These are phyloP conservation scores for Capronia coronata DNA, from an alignment of 2,329 filamentous ascomycete genomes.

Conservation along the genomic window DNA sequence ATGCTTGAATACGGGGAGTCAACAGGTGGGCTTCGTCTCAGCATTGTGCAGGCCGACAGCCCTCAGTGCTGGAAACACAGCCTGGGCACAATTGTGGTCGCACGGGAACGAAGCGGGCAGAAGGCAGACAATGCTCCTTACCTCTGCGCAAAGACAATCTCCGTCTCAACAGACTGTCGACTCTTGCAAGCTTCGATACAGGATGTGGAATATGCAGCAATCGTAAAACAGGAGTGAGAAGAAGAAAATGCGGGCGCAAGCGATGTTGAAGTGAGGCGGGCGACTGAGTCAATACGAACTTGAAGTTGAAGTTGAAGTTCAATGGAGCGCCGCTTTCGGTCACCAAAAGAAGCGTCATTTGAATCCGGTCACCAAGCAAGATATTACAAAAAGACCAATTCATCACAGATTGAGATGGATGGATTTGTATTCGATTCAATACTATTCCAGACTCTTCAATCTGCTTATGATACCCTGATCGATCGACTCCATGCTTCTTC, in stretches of 20 bases:
- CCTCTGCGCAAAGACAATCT: neutral
- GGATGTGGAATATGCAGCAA: neutral
- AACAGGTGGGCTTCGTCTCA: neutral
- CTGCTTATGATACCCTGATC: constrained; percentile 14
- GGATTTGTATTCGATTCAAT: no score
- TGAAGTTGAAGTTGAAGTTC: no score
- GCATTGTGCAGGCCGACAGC: neutral
- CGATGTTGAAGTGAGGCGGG: neutral
- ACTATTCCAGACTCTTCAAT: neutral
- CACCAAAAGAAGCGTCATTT: neutral
- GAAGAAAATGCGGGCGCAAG: neutral
- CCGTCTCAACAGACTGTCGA: neutral
- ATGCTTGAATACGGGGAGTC: neutral
- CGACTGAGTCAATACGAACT: neutral
- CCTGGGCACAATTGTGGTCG: neutral
- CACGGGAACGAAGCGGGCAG: neutral
- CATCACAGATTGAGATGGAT: no score
- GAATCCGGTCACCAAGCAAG: neutral
- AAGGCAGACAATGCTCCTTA: neutral
- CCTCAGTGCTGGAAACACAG: neutral
- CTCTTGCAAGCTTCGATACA: no score
- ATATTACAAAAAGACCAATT: no score
- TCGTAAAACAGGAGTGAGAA: neutral
- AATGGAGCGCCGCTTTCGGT: neutral
- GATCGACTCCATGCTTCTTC: constrained; percentile 15